Conservation (phyloP, 75 land plant genomes). For the Picea sitchensis region DNA sequence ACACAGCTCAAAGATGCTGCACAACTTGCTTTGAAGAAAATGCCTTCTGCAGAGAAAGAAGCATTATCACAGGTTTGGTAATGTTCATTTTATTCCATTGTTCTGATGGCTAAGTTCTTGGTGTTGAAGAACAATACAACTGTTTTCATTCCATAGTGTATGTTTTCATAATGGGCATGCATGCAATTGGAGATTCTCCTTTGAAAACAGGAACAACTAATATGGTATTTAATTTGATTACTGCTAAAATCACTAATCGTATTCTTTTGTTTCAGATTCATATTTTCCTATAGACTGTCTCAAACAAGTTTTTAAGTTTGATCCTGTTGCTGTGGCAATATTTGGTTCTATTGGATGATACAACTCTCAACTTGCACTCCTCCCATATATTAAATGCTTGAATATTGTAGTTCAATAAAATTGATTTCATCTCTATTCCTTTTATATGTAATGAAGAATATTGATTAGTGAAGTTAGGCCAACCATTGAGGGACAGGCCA, state of each 20-base stretch:
- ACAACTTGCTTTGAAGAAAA: slow-evolving; percentile 88
- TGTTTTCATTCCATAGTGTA: neutral
- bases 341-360: neutral
- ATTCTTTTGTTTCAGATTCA: neutral
- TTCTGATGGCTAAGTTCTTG: neutral
- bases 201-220: neutral
- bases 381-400: neutral
- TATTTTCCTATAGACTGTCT: neutral
- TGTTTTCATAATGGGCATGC: neutral
- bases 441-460: too few relatives aligned
- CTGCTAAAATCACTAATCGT: too few relatives aligned
- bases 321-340: neutral
- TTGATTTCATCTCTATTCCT: neutral
- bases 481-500: too few relatives aligned
- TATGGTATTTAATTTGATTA: too few relatives aligned
- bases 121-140: neutral
- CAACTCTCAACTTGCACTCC: neutral
- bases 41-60: slow-evolving; percentile 96
- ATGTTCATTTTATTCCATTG: slow-evolving; percentile 1
- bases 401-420: neutral
- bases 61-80: slow-evolving; percentile 78
- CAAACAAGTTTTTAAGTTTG: neutral
- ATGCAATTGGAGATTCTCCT: slow-evolving; percentile 1
- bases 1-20: slow-evolving; percentile 92
- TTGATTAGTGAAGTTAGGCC: too few relatives aligned